Conservation (phyloP, 495 filamentous ascomycete species). For the Xylaria longipes region DNA sequence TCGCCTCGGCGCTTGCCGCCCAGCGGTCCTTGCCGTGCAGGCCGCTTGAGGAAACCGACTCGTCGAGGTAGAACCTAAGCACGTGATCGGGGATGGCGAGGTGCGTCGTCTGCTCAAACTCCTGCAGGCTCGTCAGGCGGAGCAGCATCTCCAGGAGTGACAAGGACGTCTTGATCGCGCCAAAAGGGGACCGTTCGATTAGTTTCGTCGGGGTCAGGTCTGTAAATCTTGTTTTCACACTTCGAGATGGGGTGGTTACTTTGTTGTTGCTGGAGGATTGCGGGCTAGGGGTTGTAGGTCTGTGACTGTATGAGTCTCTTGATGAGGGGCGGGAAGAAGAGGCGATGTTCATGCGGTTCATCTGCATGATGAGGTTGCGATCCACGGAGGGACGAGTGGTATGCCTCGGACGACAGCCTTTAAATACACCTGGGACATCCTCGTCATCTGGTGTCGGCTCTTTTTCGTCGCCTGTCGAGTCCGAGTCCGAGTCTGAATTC, state of each 20-base stretch:
- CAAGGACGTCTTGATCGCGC: constrained; percentile 76
- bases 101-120: constrained; percentile 94
- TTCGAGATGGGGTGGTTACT: constrained; percentile 19
- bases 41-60: constrained; percentile 73
- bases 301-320: constrained; percentile 21
- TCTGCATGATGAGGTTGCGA: constrained; percentile 46
- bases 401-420: constrained; percentile 26
- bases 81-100: constrained; percentile 94
- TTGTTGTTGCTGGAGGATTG: constrained; percentile 1
- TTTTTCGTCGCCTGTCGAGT: constrained; percentile 41
- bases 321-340: constrained; percentile 34
- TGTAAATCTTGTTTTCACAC: background rate
- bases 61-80: constrained; percentile 90
- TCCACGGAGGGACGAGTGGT: constrained; percentile 42
- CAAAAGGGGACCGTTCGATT: constrained; percentile 48
- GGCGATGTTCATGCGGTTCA: constrained; percentile 49
- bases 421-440: constrained; percentile 25
- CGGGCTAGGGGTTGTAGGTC: background rate
- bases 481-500: constrained; percentile 18
- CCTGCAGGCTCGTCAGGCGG: constrained; percentile 90
- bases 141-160: constrained; percentile 94
- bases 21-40: constrained; percentile 73
- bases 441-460: constrained; percentile 39
- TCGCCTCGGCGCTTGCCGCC: constrained; percentile 72
- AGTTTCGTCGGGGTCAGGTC: constrained; percentile 30